phyloP scores from a whole-genome alignment of 2,329 filamentous ascomycete species.

The Pseudocercospora ulei region DNA sequence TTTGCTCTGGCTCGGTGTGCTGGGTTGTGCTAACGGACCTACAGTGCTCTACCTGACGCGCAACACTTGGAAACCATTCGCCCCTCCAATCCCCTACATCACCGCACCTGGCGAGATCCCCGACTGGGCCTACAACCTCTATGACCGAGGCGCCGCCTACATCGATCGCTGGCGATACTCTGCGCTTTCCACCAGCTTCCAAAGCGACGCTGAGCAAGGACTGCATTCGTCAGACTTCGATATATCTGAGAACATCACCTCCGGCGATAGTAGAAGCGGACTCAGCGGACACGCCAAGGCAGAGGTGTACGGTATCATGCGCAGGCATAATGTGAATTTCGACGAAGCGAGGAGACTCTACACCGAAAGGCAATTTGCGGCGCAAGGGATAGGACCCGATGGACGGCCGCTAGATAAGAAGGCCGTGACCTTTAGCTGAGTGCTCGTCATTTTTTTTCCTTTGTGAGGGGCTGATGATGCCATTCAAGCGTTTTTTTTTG shows the following conservation, averaged over 20 bases:
- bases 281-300: conserved; percentile 71
- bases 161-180: conserved; percentile 53
- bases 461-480: too few relatives aligned
- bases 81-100: conserved; percentile 50
- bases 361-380: conserved; percentile 76
- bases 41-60: conserved; percentile 71
- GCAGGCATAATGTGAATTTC: conserved; percentile 67
- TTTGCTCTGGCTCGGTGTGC: conserved; percentile 12
- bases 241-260: conserved; percentile 66
- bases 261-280: conserved; percentile 67
- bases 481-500: too few relatives aligned
- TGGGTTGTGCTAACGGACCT: conserved; percentile 15
- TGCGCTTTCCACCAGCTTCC: conserved; percentile 62
- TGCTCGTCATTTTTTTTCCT: not conserved
- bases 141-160: conserved; percentile 37
- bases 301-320: conserved; percentile 86
- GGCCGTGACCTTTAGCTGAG: conserved; percentile 80
- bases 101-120: conserved; percentile 43
- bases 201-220: conserved; percentile 76
- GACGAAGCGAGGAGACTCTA: conserved; percentile 82
- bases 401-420: conserved; percentile 84
- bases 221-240: conserved; percentile 77
- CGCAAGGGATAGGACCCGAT: conserved; percentile 79
- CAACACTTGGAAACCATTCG: conserved; percentile 59
- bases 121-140: conserved; percentile 45